phyloP scores from a whole-genome alignment of 1,284 basidiomycete genomes.

The Sparassis latifolia region DNA sequence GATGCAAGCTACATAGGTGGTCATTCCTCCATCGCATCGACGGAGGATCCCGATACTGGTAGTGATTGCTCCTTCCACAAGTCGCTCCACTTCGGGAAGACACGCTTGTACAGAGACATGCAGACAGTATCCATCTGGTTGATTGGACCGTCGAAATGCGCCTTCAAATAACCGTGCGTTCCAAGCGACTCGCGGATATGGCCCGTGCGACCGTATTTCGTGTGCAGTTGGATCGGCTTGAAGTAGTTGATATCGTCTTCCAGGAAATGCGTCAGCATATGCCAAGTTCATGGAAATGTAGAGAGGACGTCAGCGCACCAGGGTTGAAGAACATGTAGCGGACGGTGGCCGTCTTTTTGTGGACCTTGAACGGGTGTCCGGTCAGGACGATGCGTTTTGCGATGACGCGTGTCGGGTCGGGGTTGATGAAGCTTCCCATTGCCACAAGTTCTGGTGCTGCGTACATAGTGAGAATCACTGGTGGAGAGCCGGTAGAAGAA shows the following conservation, averaged over 20 bases:
- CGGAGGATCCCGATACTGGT: neutral
- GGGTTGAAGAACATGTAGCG: slow-evolving; percentile 98
- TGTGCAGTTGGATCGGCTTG: slow-evolving; percentile 89
- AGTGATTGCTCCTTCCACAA: slow-evolving; percentile 33
- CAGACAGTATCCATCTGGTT: slow-evolving; percentile 96
- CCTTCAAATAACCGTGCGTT: slow-evolving; percentile 98
- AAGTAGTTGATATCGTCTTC: slow-evolving; percentile 90
- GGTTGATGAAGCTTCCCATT: slow-evolving; percentile 82
- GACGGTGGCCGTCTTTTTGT: slow-evolving; percentile 96
- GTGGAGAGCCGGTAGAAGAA: neutral
- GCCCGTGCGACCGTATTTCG: slow-evolving; percentile 89
- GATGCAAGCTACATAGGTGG: neutral
- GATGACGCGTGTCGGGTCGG: slow-evolving; percentile 88
- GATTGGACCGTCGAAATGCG: slow-evolving; percentile 92
- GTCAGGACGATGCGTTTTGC: slow-evolving; percentile 92
- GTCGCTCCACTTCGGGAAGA: slow-evolving; percentile 80
- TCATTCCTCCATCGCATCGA: slow-evolving; percentile 29
- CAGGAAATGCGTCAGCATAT: slow-evolving; percentile 5
- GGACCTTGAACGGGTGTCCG: slow-evolving; percentile 95
- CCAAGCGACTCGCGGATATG: slow-evolving; percentile 94
- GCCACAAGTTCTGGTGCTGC: slow-evolving; percentile 83
- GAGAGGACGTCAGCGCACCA: slow-evolving; percentile 35
- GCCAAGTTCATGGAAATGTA: neutral
- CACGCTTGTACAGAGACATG: slow-evolving; percentile 87
- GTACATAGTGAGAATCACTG: slow-evolving; percentile 3